Conservation (phyloP, 2,329 filamentous ascomycete genomes). For the Exophiala sideris region DNA sequence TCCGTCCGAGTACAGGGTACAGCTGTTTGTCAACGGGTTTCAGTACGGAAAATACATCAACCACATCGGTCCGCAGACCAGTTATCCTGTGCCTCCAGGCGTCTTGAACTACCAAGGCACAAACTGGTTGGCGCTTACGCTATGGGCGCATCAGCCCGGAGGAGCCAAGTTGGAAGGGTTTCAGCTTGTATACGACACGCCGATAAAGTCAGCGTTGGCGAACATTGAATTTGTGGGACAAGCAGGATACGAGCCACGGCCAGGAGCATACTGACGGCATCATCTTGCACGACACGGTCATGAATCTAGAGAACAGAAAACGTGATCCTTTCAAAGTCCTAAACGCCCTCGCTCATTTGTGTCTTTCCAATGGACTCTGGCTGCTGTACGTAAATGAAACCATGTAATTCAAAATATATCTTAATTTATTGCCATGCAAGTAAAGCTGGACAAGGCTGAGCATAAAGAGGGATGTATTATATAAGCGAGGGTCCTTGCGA, state of each 20-base stretch:
- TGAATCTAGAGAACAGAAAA: no score
- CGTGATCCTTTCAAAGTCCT: no score
- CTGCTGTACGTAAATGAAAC: no score
- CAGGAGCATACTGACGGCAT: not conserved
- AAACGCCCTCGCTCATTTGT: no score
- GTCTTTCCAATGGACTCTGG: no score
- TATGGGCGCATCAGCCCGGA: slow-evolving; percentile 61
- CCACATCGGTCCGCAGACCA: slow-evolving; percentile 71
- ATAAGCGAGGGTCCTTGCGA: not conserved
- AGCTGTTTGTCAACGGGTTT: slow-evolving; percentile 72
- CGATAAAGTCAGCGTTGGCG: not conserved
- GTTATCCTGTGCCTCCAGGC: slow-evolving; percentile 70
- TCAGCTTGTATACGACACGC: slow-evolving; percentile 36
- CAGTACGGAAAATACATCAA: slow-evolving; percentile 67
- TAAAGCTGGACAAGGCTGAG: not conserved
- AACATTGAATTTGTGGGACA: not conserved
- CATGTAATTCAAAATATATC: no score
- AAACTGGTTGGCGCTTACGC: slow-evolving; percentile 65
- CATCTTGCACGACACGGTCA: no score
- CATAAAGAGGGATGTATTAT: not conserved
- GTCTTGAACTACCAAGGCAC: slow-evolving; percentile 67
- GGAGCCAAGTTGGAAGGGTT: slow-evolving; percentile 56
- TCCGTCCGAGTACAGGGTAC: slow-evolving; percentile 52
- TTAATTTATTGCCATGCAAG: not conserved
- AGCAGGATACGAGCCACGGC: not conserved